A percentile compares a stretch with the other conserved stretches of the same genome.
Conservation (phyloP, 1,284 basidiomycete genomes). For the Schizophyllum commune region DNA sequence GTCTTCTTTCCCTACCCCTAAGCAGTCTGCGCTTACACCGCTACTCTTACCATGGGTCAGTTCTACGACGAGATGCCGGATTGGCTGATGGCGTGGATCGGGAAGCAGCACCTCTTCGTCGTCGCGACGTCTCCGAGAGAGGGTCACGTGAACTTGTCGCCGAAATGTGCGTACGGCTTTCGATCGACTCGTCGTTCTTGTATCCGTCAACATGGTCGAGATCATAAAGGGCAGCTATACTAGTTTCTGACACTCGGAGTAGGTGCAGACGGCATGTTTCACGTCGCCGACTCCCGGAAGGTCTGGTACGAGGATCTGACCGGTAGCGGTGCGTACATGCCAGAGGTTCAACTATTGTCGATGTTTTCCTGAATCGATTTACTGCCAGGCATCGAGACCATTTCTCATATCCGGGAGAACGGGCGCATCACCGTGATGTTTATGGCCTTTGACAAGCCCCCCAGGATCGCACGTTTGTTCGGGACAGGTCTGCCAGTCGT, state of each 20-base stretch:
- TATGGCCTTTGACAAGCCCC: slow-evolving; percentile 46
- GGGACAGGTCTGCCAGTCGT: slow-evolving; percentile 47
- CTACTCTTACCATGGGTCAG: slow-evolving; percentile 9
- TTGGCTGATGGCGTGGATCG: slow-evolving; percentile 33
- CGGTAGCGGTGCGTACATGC: slow-evolving; percentile 38
- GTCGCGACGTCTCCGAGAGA: slow-evolving; percentile 30
- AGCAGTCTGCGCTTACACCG: too few relatives aligned
- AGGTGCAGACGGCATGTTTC: slow-evolving; percentile 31
- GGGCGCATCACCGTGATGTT: slow-evolving; percentile 49
- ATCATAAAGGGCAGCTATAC: too few relatives aligned
- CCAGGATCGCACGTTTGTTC: slow-evolving; percentile 41
- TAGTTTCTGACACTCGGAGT: too few relatives aligned
- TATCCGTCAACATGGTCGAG: too few relatives aligned
- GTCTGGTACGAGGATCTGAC: slow-evolving; percentile 58
- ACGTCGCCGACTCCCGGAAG: slow-evolving; percentile 35
- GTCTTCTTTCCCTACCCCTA: too few relatives aligned
- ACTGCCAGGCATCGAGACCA: slow-evolving; percentile 44
- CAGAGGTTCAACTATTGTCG: neutral
- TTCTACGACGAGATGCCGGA: slow-evolving; percentile 12
- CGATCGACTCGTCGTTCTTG: too few relatives aligned
- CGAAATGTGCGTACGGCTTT: too few relatives aligned
- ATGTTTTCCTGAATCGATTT: too few relatives aligned
- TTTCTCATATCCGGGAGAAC: slow-evolving; percentile 53
- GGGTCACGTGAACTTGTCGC: too few relatives aligned
- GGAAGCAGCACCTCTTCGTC: slow-evolving; percentile 50